Evolutionary conservation across 2,329 filamentous ascomycete species (phyloP).

Genomic region (Colletotrichum costaricense): DNA sequence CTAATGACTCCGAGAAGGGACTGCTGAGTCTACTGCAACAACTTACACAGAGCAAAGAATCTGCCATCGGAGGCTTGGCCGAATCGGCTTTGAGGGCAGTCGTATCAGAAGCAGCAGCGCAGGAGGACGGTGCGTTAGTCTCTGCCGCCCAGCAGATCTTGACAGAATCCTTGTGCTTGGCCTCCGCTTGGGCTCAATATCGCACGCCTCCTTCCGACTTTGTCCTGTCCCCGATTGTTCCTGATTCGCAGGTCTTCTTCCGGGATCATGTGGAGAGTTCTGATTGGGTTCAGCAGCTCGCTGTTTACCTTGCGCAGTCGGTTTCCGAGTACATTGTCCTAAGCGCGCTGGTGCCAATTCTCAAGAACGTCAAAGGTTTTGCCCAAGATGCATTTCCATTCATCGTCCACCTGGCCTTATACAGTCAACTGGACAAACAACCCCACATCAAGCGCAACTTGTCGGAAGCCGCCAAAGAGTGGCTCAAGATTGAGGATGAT

Average conservation of each 20-base stretch:
- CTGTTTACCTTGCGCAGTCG: constrained; percentile 69
- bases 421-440: constrained; percentile 72
- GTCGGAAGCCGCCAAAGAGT: constrained; percentile 73
- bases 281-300: constrained; percentile 72
- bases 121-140: constrained; percentile 59
- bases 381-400: constrained; percentile 83
- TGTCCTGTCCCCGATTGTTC: constrained; percentile 28
- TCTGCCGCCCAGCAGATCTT: constrained; percentile 64
- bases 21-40: constrained; percentile 72
- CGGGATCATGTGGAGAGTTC: constrained; percentile 54
- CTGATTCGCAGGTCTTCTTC: constrained; percentile 48
- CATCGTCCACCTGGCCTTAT: constrained; percentile 83
- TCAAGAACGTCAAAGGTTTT: constrained; percentile 75
- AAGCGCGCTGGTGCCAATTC: constrained; percentile 72
- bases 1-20: constrained; percentile 70
- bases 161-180: constrained; percentile 60
- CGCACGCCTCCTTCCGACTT: constrained; percentile 65
- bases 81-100: constrained; percentile 69
- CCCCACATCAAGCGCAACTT: constrained; percentile 69
- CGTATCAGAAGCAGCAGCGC: constrained; percentile 62
- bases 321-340: constrained; percentile 75
- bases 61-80: constrained; percentile 66
- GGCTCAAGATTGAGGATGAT: constrained; percentile 64
- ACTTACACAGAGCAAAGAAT: constrained; percentile 69
- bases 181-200: constrained; percentile 69